Evolutionary conservation across 495 filamentous ascomycete genomes (phyloP), one percentile per base, ranked within the genome.

Genomic region (Niebla homalea): DNA sequence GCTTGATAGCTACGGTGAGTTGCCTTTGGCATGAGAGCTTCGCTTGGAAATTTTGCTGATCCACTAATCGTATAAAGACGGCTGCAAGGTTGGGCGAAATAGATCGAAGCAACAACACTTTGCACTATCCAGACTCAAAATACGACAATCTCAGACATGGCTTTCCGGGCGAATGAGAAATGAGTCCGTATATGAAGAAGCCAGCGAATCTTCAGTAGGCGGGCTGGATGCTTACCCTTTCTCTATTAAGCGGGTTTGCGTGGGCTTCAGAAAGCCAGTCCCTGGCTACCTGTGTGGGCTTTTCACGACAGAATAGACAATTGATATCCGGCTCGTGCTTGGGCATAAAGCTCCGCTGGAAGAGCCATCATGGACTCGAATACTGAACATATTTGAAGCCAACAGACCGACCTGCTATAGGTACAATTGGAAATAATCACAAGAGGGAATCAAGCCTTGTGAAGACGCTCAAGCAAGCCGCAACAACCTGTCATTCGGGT

Each of bases 381-480:
- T 32, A 12, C 29, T 32, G 29, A 12, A 32, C 29, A 11, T 32
- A 2, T 32, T 32, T 11, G 29, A 32, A 32, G n/a, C 29, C 29
- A 32, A 12, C 14, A 12, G 14, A 32, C 2, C 29, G 29, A 32
- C 10, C 29, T 32, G 29, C 29, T 32, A 12, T 32, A 32, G 29
- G 14, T 32, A 32, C 7, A 11, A 12, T 32, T 32, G 14, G 8
- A 41, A 48, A 54, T 18, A 39, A 43, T 78, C 75, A 95, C 62
- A 96, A 80, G 45, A 95, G 72, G 18, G 90, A 96, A 71, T 96
- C 90, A 59, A 97, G 80, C 67, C 90, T 78, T 50, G 90, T 97
- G 65, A 95, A 97, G 59, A 97, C 90, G 70, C 84, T 94, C 66
- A 97, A 73, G 67, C 89, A 94, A 52, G 90, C 90, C 43, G 90